Conservation (phyloP, 805 yeast species). For the Teunomyces lycoperdinae region DNA sequence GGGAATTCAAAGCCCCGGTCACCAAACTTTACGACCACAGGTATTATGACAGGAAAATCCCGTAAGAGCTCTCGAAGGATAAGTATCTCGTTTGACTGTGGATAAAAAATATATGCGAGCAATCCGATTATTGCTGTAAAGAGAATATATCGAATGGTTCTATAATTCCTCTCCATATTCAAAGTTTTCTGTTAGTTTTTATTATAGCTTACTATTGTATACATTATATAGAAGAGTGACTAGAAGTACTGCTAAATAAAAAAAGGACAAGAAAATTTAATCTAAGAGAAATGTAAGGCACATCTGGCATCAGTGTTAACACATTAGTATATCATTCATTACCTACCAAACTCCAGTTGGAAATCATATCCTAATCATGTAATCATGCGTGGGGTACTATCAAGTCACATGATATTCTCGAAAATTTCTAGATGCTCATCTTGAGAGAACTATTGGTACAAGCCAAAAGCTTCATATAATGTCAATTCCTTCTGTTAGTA, state of each 20-base stretch:
- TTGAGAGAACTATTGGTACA: background rate
- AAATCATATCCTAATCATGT: too few relatives aligned
- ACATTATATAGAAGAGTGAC: too few relatives aligned
- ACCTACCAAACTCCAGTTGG: too few relatives aligned
- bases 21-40: constrained; percentile 16
- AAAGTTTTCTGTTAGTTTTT: background rate
- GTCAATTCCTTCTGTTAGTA: constrained; percentile 33
- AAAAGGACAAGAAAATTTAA: too few relatives aligned
- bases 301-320: too few relatives aligned
- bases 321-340: too few relatives aligned
- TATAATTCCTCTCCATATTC: background rate
- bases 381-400: too few relatives aligned
- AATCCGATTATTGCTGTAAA: background rate
- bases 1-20: constrained; percentile 55
- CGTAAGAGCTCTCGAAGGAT: constrained; percentile 19
- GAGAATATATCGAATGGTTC: background rate
- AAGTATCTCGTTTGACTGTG: background rate
- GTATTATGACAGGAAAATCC: background rate
- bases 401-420: background rate
- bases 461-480: constrained; percentile 9
- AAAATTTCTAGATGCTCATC: constrained; percentile 1
- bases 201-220: background rate
- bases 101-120: background rate
- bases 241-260: too few relatives aligned
- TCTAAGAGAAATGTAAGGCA: too few relatives aligned